Base-by-base conservation (phyloP, 1,139 yeast species). In the Pichia sp. region DNA sequence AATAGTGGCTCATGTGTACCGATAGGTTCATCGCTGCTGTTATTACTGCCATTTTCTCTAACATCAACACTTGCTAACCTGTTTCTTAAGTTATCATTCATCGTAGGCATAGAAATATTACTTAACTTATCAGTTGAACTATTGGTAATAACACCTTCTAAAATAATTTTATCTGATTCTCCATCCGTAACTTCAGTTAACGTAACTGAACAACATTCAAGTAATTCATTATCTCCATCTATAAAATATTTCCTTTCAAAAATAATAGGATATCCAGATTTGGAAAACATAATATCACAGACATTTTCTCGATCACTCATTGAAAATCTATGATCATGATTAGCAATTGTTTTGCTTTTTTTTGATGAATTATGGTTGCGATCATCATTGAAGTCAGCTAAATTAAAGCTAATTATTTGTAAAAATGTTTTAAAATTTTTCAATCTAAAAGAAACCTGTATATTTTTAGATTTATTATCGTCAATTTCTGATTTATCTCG, bases 391-490 rank as follows among this genome's bases (percentile, higher is more conserved):
- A 47, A 47, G 22, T 27, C 30, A 20, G 40, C 9, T 23, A 41
- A 35, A 35, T 48, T 50, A 7, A 26, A 20, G 4, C 54, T 43
- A 26, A 58, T 50, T 23, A 77, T 59, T 43, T 65, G 67, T 39
- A 76, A 62, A 54, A 73, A 76, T 28, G 69, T 72, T 49, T 68
- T 71, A 49, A 76, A 71, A 48, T 74, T 77, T 41, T 67, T 66
- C 41, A 77, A 56, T 36, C 80, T 62, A 55, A 73, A 74, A 40
- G 61, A 53, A 7, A 58, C 53, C 23, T 54, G 45, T 33, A 49
- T 38, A 28, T 51, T 53, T 3, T 30, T 31, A 32, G 10, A 24
- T 3, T 22, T 26, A 10, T 8, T 12, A 11, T n/a, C 23, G 23
- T 24, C 10, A 10, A 6, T 12, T 3, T 30, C 23, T 5, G n/a